These are phyloP conservation scores for Earliella scabrosa DNA, from an alignment of 1,284 basidiomycete species.

Conservation along the genomic window DNA sequence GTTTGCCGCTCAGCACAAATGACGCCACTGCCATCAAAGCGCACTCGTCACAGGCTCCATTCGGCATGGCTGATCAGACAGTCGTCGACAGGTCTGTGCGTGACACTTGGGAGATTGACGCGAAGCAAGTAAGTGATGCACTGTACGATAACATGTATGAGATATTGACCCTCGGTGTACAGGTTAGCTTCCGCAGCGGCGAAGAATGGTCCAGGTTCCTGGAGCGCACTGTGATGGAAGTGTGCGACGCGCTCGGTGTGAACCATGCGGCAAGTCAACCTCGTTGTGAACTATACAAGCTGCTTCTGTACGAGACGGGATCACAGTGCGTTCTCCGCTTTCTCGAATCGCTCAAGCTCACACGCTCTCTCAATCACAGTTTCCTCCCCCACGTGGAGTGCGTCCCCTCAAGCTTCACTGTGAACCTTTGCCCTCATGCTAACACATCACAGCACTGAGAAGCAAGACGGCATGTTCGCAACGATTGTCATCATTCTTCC, in stretches of 20 bases:
- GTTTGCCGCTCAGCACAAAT: slow-evolving; percentile 39
- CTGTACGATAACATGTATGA: too few species aligned
- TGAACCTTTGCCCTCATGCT: too few species aligned
- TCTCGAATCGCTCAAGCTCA: too few species aligned
- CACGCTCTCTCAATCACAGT: too few species aligned
- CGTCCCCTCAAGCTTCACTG: too few species aligned
- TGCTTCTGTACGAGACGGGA: slow-evolving; percentile 48
- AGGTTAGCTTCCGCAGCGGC: too few species aligned
- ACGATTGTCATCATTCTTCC: too few species aligned
- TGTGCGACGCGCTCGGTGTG: slow-evolving; percentile 32
- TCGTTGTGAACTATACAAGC: slow-evolving; percentile 46
- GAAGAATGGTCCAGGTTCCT: too few species aligned
- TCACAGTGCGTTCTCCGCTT: slow-evolving; percentile 43
- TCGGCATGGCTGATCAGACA: slow-evolving; percentile 27
- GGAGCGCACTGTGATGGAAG: slow-evolving; percentile 21
- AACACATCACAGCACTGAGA: too few species aligned
- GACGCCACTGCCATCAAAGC: slow-evolving; percentile 34
- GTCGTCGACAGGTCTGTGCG: slow-evolving; percentile 28
- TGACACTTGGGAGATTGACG: slow-evolving; percentile 34
- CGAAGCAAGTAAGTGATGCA: slow-evolving; percentile 12
- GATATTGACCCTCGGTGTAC: too few species aligned
- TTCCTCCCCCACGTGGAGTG: too few species aligned
- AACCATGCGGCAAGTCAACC: slow-evolving; percentile 25
- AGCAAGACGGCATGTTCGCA: too few species aligned
- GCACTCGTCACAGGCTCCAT: slow-evolving; percentile 37